A percentile compares a stretch with the other conserved stretches of the same genome.
Conservation (phyloP, 2,329 filamentous ascomycete species). For the Rasamsonia emersonii region DNA sequence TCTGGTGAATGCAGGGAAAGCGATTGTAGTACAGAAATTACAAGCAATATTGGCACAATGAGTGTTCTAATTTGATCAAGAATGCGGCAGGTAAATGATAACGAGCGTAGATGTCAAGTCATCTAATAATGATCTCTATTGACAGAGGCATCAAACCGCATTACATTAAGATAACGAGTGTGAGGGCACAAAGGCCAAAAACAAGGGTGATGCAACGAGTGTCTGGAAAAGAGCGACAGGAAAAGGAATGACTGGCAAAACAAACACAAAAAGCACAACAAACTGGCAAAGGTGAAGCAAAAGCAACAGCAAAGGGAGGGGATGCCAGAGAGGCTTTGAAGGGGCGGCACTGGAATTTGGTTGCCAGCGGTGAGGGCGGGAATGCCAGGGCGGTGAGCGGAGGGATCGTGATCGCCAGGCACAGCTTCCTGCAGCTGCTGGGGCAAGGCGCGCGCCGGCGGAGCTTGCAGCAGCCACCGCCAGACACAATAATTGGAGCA, state of each 20-base stretch:
- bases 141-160: constrained; percentile 5
- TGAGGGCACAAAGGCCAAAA: constrained; percentile 7
- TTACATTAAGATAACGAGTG: constrained; percentile 7
- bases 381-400: constrained; percentile 2
- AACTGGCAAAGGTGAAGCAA: constrained; percentile 3
- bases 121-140: constrained; percentile 1
- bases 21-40: constrained; percentile 6
- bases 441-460: too few species aligned
- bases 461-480: too few species aligned
- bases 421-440: constrained; percentile 6
- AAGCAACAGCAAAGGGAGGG: neutral
- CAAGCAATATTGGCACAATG: constrained; percentile 8
- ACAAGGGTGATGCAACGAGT: constrained; percentile 2
- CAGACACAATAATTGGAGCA: too few species aligned
- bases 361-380: constrained; percentile 9
- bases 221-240: constrained; percentile 8
- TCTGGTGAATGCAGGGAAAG: neutral
- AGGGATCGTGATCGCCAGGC: constrained; percentile 5
- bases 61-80: constrained; percentile 5
- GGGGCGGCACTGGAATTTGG: constrained; percentile 7
- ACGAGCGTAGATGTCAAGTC: constrained; percentile 7
- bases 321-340: neutral
- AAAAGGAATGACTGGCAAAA: constrained; percentile 10
- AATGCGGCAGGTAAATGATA: constrained; percentile 10
- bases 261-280: constrained; percentile 7